Base-by-base conservation (phyloP, 441 rosid species). In the Populus hybrid region DNA sequence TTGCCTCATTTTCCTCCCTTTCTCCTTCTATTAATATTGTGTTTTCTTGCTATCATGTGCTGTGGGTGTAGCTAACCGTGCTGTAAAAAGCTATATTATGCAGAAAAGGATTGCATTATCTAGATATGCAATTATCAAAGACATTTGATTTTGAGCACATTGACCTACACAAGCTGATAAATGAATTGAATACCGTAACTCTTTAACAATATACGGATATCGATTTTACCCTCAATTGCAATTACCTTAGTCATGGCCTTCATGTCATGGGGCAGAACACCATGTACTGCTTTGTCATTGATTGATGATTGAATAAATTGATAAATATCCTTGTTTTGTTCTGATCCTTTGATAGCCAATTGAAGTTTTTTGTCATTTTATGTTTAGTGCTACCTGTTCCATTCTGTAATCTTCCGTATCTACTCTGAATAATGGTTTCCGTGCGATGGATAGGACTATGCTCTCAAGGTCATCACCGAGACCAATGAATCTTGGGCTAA, bases 401-500 rank as follows among this genome's bases (percentile, higher is more conserved):
- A 23, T 28, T 16, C 11, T 18, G 24, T 68, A 56, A 56, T 40
- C 6, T 59, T 64, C 1, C 29, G 26, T 59, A 23, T 23, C 68
- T 21, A 6, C 20, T 69, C 21, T 45, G 42, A 42, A 20, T 53
- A 61, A 70, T 66, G 31, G 64, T 56, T 28, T 66, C 31, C n/a
- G 21, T 68, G 42, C 74, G 45, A 31, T 64, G 36, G 53, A 79
- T 92, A 94, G 97, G 97, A 93, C 45, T 94, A 89, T 80, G 98
- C 97, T 28, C 83, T 94, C 79, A 94, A 89, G 91, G 87, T 94
- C 53, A 94, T 94, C 74, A 81, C 85, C 0, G 96, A 94, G 87
- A 89, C 98, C 3, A 94, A 94, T 50, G 94, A 94, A 72, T 91
- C 97, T 29, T 92, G 98, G 98, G 86, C 90, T 31, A 94, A 91